These are phyloP conservation scores for Phytophthora foliorum DNA, from an alignment of 352 stramenopile species.

Conservation along the genomic window DNA sequence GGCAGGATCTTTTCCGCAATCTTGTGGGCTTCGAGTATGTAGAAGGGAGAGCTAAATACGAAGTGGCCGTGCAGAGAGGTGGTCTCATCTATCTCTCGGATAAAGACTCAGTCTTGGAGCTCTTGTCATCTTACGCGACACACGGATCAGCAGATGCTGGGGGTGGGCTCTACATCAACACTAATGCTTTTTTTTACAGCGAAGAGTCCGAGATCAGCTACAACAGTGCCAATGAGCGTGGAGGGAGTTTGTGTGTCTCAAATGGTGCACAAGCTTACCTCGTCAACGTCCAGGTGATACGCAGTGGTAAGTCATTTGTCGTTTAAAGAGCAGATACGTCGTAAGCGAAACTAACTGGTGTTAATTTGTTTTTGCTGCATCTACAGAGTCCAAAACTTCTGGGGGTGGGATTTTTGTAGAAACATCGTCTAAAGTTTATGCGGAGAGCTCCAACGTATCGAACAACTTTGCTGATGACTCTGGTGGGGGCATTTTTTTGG, in stretches of 20 bases:
- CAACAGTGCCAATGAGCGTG: conserved; percentile 56
- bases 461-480: conserved; percentile 70
- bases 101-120: conserved; percentile 23
- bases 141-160: conserved; percentile 57
- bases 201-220: conserved; percentile 36
- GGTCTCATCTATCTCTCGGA: conserved; percentile 49
- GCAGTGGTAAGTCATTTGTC: conserved; percentile 46
- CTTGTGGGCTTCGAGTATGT: conserved; percentile 33
- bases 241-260: conserved; percentile 56
- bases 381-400: conserved; percentile 54
- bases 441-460: conserved; percentile 38
- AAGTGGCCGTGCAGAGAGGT: conserved; percentile 27
- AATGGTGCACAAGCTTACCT: conserved; percentile 41
- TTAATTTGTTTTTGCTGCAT: neutral
- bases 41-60: conserved; percentile 11
- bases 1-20: conserved; percentile 30
- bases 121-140: conserved; percentile 38
- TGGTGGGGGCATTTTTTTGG: conserved; percentile 63
- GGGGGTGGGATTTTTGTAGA: conserved; percentile 65
- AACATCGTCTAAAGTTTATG: conserved; percentile 30
- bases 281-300: conserved; percentile 32
- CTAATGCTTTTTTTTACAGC: conserved; percentile 36
- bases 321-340: neutral
- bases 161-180: conserved; percentile 49
- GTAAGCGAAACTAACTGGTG: neutral